Base-by-base conservation (phyloP, 1,139 yeast genomes). In the Suhomyces chickasaworum region DNA sequence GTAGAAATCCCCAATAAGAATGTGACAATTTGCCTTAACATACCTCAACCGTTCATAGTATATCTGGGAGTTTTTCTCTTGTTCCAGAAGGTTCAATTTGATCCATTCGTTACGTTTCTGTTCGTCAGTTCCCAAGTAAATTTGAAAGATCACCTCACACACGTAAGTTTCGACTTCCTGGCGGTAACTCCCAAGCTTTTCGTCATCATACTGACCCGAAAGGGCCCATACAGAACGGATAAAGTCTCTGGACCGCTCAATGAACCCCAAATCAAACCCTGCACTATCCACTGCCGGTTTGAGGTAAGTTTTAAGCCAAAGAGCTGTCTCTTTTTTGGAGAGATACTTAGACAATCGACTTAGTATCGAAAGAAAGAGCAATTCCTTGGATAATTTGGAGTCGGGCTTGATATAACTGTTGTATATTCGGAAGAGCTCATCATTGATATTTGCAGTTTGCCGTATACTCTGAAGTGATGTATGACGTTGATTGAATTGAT, bases 201-300 rank as follows among this genome's bases (percentile, higher is more conserved):
- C 54, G 48, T 73, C 78, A 3, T 56, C 61, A 3, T 35, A 55
- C 55, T 4, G 58, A 51, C 43, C 59, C 54, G 9, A 58, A 49
- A 15, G 75, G 6, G 56, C 8, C 37, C 37, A 35, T 13, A 78
- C 63, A 2, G 63, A 61, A 15, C 58, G 48, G 12, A 84, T 58
- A 30, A 83, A 71, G 8, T 65, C 64, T 33, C 80, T 60, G 6
- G 83, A 57, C 32, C 71, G 68, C 7, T 63, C 64, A 0, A 81
- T 83, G 38, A 72, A 71, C 22, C 51, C 51, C 10, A 62, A 49
- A 49, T 73, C 76, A 46, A 55, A 71, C 2, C 87, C 86, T 0
- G 85, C 85, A 39, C 86, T 80, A 57, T 84, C 85, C 2, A 83
- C 66, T 0, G 87, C 84, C 0, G 83, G 80, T 18, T 67, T 66